Base-by-base conservation (phyloP, 768 basidiomycete genomes). In the Daedaleopsis sinensis region DNA sequence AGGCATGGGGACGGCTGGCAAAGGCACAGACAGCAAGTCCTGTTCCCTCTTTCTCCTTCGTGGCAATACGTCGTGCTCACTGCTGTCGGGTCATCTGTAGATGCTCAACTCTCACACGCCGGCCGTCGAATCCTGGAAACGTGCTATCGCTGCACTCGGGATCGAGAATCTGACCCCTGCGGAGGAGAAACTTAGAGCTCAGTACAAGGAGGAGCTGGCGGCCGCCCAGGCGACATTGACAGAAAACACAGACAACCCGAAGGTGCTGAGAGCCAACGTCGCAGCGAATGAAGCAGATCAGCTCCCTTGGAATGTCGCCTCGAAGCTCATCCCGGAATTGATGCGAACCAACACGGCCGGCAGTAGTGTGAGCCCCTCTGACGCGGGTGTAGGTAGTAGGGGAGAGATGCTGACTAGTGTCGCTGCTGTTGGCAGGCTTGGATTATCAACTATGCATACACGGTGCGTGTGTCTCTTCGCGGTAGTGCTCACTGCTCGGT, bases 181-280 rank as follows among this genome's bases (percentile, higher is more conserved):
- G 1, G 72, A 81, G 32, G 58, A 69, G 59, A 68, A 64, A 36
- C 76, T 79, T 43, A 74, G 73, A 54, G 60, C 63, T 2, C 77
- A 80, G 27, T 32, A 64, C 78, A 55, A 55, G 10, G 23, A 39
- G 15, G 68, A 35, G 16, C 43, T 64, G 9, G 37, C 55, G 15
- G 15, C 48, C 19, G 55, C 51, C 21, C 35, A 46, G 23, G 42
- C 5, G 18, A 15, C n/a, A 3, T n/a, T 52, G n/a, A 27, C 39
- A 24, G 42, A 49, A 16, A 49, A 43, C 24, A 16, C 27, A 32
- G 27, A 32, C 27, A 32, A 32, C 27, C 27, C 27, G 3, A 7
- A 32, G 27, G 27, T 32, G 27, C 27, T 32, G 3, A 32, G 27
- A 32, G 27, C 27, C 27, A 32, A 32, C 27, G 27, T 32, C 27